Evolutionary conservation across 2,329 filamentous ascomycete species (phyloP).

Genomic region (Claviceps arundinis): DNA sequence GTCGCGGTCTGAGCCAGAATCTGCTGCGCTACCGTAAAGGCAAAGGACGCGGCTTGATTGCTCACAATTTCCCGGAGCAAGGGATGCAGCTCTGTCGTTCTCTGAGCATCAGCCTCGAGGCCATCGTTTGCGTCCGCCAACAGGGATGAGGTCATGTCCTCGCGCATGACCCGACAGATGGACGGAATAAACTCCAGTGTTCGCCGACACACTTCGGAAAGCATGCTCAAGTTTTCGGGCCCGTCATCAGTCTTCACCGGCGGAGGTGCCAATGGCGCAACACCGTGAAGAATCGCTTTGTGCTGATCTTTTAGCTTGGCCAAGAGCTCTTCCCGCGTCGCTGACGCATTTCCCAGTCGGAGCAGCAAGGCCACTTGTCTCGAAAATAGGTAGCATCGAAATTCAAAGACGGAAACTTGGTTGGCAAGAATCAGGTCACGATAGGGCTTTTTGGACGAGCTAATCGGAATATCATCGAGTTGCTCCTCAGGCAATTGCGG

Average conservation of each 20-base stretch:
- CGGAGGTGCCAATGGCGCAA: slow-evolving; percentile 36
- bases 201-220: slow-evolving; percentile 78
- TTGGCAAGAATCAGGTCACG: slow-evolving; percentile 85
- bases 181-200: slow-evolving; percentile 74
- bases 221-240: slow-evolving; percentile 58
- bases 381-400: slow-evolving; percentile 84
- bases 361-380: slow-evolving; percentile 74
- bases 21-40: slow-evolving; percentile 63
- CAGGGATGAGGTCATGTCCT: slow-evolving; percentile 54
- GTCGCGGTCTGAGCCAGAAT: slow-evolving; percentile 64
- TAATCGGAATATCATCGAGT: slow-evolving; percentile 46
- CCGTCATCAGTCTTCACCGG: slow-evolving; percentile 42
- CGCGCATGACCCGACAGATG: slow-evolving; percentile 64
- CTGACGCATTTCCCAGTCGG: slow-evolving; percentile 63
- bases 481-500: slow-evolving; percentile 24
- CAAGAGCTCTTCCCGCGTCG: slow-evolving; percentile 47
- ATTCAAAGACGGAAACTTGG: slow-evolving; percentile 93
- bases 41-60: slow-evolving; percentile 65
- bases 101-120: slow-evolving; percentile 19
- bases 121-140: slow-evolving; percentile 28
- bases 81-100: slow-evolving; percentile 16
- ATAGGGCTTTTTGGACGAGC: slow-evolving; percentile 63
- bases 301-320: slow-evolving; percentile 50
- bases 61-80: slow-evolving; percentile 45
- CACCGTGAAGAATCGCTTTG: slow-evolving; percentile 42